phyloP scores from a whole-genome alignment of 2,329 filamentous ascomycete species.

The Sphaerulina populicola region DNA sequence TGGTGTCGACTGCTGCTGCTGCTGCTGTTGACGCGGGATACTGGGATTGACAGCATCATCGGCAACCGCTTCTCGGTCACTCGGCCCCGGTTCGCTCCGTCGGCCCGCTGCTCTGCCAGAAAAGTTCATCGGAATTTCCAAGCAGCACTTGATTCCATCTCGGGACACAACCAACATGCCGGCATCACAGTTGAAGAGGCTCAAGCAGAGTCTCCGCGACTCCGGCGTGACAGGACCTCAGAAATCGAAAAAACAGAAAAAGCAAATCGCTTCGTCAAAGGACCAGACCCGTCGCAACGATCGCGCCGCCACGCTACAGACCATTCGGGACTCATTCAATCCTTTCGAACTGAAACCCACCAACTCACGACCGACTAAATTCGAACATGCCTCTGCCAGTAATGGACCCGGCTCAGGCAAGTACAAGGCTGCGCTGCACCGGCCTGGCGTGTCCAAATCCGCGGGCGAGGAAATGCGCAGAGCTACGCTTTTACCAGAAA shows the following conservation, averaged over 20 bases:
- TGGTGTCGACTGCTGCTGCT: neutral
- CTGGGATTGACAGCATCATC: neutral
- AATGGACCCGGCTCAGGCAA: conserved; percentile 41
- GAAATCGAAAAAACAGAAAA: conserved; percentile 89
- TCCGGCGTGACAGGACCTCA: conserved; percentile 86
- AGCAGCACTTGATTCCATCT: neutral
- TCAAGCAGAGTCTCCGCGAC: conserved; percentile 83
- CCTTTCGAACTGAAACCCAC: conserved; percentile 78
- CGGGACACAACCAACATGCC: conserved; percentile 53
- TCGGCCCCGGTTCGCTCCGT: neutral
- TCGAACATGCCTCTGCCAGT: conserved; percentile 50
- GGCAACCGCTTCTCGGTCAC: neutral
- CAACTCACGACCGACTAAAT: conserved; percentile 63
- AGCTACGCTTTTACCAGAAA: conserved; percentile 77
- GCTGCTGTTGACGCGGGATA: neutral
- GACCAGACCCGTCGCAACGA: conserved; percentile 59
- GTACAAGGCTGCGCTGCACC: conserved; percentile 51
- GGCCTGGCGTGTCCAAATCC: conserved; percentile 78
- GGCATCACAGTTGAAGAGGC: conserved; percentile 89
- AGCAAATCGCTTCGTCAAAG: conserved; percentile 30
- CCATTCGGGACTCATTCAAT: conserved; percentile 93
- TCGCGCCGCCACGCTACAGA: conserved; percentile 67
- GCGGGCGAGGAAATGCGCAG: conserved; percentile 78
- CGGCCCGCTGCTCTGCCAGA: conserved; percentile 9
- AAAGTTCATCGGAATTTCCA: conserved; percentile 15